These are phyloP conservation scores for Dictyostelium intermedium DNA, from an alignment of 78 protist genomes.

Conservation along the genomic window DNA sequence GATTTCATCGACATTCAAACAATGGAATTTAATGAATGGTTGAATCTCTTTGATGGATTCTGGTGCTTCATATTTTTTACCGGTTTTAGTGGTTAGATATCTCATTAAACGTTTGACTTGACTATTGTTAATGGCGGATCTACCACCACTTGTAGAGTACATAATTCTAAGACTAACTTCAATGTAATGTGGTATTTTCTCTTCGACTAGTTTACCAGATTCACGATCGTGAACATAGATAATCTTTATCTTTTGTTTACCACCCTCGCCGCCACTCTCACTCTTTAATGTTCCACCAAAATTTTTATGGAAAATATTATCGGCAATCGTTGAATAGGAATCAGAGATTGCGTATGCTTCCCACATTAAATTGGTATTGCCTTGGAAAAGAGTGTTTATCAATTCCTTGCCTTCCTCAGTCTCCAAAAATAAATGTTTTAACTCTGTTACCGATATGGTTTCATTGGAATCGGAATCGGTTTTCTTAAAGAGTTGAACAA, in stretches of 20 bases:
- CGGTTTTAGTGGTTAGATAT: constrained; percentile 54
- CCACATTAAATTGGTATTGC: constrained; percentile 50
- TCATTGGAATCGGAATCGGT: constrained; percentile 55
- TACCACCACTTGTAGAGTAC: constrained; percentile 71
- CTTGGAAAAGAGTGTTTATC: constrained; percentile 3
- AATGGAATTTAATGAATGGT: constrained; percentile 80
- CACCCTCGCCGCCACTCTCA: background rate
- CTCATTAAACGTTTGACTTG: constrained; percentile 34
- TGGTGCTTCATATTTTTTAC: constrained; percentile 18
- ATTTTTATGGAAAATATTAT: constrained; percentile 38
- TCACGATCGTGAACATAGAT: constrained; percentile 63
- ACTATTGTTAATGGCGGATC: constrained; percentile 20
- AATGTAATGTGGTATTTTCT: constrained; percentile 78
- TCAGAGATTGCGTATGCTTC: constrained; percentile 54
- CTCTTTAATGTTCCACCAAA: background rate
- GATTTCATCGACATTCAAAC: constrained; percentile 68
- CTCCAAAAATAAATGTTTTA: constrained; percentile 2
- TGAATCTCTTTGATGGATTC: constrained; percentile 75
- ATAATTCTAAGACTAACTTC: constrained; percentile 60
- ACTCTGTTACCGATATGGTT: constrained; percentile 28
- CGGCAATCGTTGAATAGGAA: constrained; percentile 60
- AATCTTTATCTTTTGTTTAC: background rate
- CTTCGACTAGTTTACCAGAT: constrained; percentile 72
- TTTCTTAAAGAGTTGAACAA: constrained; percentile 25
- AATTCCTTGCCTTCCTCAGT: constrained; percentile 33